Evolutionary conservation across 805 yeast genomes (phyloP), one percentile per base, ranked within the genome.

Genomic region (Teunomyces panamensis): DNA sequence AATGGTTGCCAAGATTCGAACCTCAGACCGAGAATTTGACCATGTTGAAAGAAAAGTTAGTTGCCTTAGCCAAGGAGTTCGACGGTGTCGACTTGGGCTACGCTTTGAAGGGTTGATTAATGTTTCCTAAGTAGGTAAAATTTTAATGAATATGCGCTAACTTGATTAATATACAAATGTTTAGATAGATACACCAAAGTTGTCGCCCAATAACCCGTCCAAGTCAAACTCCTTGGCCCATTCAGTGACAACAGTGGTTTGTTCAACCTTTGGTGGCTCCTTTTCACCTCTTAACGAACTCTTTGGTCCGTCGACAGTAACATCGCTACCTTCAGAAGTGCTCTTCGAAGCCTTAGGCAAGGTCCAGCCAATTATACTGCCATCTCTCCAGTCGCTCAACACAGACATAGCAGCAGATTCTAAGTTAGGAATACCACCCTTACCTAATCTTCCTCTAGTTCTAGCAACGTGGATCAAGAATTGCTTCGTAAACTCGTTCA

Each of bases 141-240:
- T 6, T 41, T 24, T 41, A 16, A 29, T 41, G 33, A 27, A 10
- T 8, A 27, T 9, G 44, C n/a, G 28, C 13, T 39, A 9, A 24
- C 17, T 39, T 26, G 26, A 37, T 37, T 37, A 37, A 37, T 37
- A 30, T 37, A 37, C 41, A 37, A n/a, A 32, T 13, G 7, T 9
- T 46, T 35, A 47, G n/a, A 24, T 36, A 30, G 55, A 52, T 35
- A 68, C 60, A 24, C 75, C 75, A 55, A 70, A 71, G 51, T 70
- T 67, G 49, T 70, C 76, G 39, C 73, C 68, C 61, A 91, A 84
- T 53, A 91, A 75, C 3, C 87, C 89, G 64, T 89, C 97, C 56
- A 94, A 75, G 68, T 90, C 96, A 64, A 94, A 91, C 70, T 91
- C 99, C 67, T 89, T 80, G 16, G 97, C 84, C 97, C 98, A 94